Evolutionary conservation across 2,329 filamentous ascomycete genomes (phyloP), one percentile per base, ranked within the genome.

Genomic region (Fusarium ramigenum): DNA sequence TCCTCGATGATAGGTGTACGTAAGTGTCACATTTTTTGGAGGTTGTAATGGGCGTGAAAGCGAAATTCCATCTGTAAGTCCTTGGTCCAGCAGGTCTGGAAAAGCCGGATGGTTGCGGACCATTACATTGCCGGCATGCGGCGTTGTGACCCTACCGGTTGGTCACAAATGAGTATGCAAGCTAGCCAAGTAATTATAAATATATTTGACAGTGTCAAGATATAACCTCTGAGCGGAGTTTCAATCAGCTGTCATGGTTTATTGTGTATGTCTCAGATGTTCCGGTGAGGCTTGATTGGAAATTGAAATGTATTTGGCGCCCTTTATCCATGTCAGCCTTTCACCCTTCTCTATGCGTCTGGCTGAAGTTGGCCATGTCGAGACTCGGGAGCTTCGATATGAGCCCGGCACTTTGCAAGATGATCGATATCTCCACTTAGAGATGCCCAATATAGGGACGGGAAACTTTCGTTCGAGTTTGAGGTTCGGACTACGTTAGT

Each of bases 241-340:
- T 49, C 25, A 47, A 37, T 30, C 49, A 25, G 40, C 23, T 39
- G 52, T 21, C 46, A 43, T 53, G 21, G 32, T 60, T 40, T 36
- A 65, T 60, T 53, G 52, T 53, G 52, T 44, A 60, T 69, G 66
- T 69, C 66, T 69, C 60, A 69, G 66, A 60, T 53, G 19, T 28
- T 69, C 37, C 66, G 66, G 66, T 70, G 66, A 70, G 66, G 66
- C 65, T 69, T 54, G 66, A 42, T 69, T 30, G 32, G 59, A 53
- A 69, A 69, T 69, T 69, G 52, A 36, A 34, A 49, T 34, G 39
- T 59, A 63, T 34, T 44, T 42, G 32, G 53, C 52, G 54, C 46
- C 50, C 46, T 23, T 37, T 25, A 65, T 43, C 40, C 65, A 59
- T 59, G 66, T 37, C 42, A 49, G 32, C 52, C 36, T 37, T 39